Evolutionary conservation across 148 eudicot species (phyloP).

Genomic region (Diospyros lotus): DNA sequence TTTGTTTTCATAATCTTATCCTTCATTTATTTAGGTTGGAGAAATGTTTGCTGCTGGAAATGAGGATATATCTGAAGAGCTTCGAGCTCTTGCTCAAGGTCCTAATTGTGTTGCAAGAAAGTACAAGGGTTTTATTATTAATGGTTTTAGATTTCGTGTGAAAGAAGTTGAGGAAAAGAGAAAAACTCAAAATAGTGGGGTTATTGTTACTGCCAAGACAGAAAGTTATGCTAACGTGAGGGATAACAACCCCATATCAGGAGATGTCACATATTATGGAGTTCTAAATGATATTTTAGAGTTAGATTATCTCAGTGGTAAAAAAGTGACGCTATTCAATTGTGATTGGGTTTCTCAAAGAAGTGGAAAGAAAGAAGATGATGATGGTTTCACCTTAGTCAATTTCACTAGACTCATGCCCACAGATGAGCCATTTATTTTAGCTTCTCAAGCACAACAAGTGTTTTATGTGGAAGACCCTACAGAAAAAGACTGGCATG

Average conservation of each 20-base stretch:
- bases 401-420: background rate
- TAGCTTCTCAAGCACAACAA: constrained; percentile 1
- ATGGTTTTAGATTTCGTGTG: constrained; percentile 13
- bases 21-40: no score
- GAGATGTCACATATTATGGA: constrained; percentile 18
- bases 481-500: background rate
- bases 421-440: background rate
- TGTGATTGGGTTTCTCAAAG: constrained; percentile 6
- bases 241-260: constrained; percentile 7
- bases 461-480: background rate
- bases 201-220: constrained; percentile 2
- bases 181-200: constrained; percentile 15
- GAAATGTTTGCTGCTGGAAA: background rate
- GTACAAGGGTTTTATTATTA: constrained; percentile 1
- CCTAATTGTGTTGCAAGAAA: constrained; percentile 12
- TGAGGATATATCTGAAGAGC: background rate
- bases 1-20: no score
- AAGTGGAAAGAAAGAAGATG: background rate
- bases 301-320: constrained; percentile 9
- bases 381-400: no score
- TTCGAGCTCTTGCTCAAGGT: constrained; percentile 5
- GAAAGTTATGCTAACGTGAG: constrained; percentile 18
- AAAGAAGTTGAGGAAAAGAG: background rate
- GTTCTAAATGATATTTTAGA: constrained; percentile 12
- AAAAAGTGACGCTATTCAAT: constrained; percentile 9